Percentiles rank a stretch among this genome's conserved stretches.
Conservation (phyloP, 1,284 basidiomycete genomes). For the Vanrija sp. region DNA sequence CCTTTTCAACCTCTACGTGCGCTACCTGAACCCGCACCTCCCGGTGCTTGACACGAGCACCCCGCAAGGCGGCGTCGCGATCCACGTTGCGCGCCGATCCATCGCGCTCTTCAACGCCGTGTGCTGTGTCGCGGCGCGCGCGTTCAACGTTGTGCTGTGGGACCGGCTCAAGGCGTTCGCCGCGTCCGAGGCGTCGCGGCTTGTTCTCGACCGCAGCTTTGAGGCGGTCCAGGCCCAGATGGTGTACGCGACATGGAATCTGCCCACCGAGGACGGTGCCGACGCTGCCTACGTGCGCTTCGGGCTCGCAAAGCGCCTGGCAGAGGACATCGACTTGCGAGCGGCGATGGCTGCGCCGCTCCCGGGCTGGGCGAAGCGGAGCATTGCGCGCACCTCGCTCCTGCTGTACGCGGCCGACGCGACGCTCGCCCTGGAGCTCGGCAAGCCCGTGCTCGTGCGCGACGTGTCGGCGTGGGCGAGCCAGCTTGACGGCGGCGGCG, state of each 20-base stretch:
- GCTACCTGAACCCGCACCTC: constrained; percentile 32
- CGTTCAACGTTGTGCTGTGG: constrained; percentile 31
- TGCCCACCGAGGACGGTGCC: constrained; percentile 29
- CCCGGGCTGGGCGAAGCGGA: constrained; percentile 22
- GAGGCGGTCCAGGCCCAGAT: constrained; percentile 31
- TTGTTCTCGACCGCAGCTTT: background rate
- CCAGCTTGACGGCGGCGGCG: constrained; percentile 7
- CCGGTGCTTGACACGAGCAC: constrained; percentile 24
- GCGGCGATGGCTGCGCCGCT: constrained; percentile 23
- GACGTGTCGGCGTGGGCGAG: constrained; percentile 21
- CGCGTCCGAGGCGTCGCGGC: too few relatives aligned
- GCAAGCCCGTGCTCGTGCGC: constrained; percentile 18
- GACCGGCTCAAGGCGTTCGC: constrained; percentile 32
- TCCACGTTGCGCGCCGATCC: constrained; percentile 25
- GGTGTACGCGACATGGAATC: constrained; percentile 34
- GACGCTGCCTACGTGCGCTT: constrained; percentile 34
- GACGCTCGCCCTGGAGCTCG: constrained; percentile 1
- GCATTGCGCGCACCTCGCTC: constrained; percentile 20
- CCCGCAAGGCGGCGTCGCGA: constrained; percentile 19
- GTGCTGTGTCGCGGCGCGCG: constrained; percentile 32
- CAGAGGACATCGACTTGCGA: constrained; percentile 37
- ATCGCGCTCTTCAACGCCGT: constrained; percentile 29
- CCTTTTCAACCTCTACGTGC: constrained; percentile 31
- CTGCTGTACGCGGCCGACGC: constrained; percentile 7
- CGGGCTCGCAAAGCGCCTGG: constrained; percentile 28